Evolutionary conservation across 371 early-diverging fungal genomes (phyloP).

Genomic region (Lichtheimia hyalospora): DNA sequence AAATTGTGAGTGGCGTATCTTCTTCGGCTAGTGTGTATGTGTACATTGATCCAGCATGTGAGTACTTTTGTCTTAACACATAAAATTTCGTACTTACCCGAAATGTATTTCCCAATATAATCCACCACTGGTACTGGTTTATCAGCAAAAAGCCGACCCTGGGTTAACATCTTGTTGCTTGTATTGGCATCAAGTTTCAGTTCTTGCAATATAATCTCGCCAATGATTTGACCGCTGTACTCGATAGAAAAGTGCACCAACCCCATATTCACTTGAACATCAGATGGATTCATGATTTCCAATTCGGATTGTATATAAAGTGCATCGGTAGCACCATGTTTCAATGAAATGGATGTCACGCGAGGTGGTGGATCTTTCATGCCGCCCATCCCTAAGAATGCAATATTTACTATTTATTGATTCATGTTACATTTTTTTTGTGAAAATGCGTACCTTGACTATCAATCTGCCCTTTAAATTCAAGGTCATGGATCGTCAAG

Average conservation of each 20-base stretch:
- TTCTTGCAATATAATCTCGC: conserved; percentile 34
- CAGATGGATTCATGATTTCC: conserved; percentile 39
- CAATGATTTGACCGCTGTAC: conserved; percentile 29
- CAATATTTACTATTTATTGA: neutral
- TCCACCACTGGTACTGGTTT: conserved; percentile 18
- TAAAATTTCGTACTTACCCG: conserved; percentile 11
- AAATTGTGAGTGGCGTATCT: conserved; percentile 25
- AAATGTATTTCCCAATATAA: conserved; percentile 40
- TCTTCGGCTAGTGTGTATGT: conserved; percentile 6
- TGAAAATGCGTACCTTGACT: conserved; percentile 28
- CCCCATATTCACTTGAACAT: conserved; percentile 39
- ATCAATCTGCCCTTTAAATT: conserved; percentile 42
- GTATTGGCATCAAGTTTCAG: conserved; percentile 22
- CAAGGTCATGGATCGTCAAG: conserved; percentile 32
- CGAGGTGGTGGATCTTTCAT: conserved; percentile 41
- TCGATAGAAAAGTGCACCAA: conserved; percentile 24
- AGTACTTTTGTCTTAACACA: too few species aligned
- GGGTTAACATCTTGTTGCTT: conserved; percentile 1
- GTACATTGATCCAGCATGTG: neutral
- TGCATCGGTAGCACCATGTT: conserved; percentile 30
- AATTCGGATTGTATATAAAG: conserved; percentile 23
- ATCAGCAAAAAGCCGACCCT: conserved; percentile 8
- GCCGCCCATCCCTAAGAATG: conserved; percentile 36
- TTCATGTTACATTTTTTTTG: neutral
- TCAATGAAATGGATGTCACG: conserved; percentile 28